Base-by-base conservation (phyloP, 2,329 filamentous ascomycete species). In the Paecilomyces dactylethromorphus region DNA sequence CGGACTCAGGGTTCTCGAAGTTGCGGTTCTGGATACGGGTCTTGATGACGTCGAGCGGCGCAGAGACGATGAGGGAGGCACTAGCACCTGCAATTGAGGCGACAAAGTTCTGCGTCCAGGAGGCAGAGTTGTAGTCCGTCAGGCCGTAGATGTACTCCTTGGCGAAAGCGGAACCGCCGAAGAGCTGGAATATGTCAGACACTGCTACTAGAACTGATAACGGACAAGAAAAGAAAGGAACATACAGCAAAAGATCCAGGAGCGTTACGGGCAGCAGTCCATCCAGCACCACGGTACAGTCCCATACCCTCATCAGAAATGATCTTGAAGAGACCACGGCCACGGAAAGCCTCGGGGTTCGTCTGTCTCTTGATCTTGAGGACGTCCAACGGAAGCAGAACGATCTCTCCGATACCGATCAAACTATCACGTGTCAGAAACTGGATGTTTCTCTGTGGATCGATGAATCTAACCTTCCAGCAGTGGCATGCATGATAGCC, bases 351-450 rank as follows among this genome's bases (percentile, higher is more conserved):
- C 73, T 97, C 94, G 49, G 94, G 94, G 82, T 99, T 99, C 66
- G 94, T 99, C 81, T 99, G 94, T 70, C 94, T 88, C 85, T 99
- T 99, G 81, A 99, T 99, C 85, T 99, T 99, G 63, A 99, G 85
- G 45, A 99, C 93, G 69, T 99, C 94, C 61, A 99, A 86, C 50
- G 94, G 94, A 49, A 99, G 85, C 31, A 99, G 85, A 60, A 99
- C 85, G 65, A 99, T 96, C 81, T 99, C 94, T 72, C 94, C 94
- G 69, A 99, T 96, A 69, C 94, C 94, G 71, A 99, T 95, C 70
- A 99, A 73, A 79, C 90, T 93, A 63, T 24, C 59, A 8, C 10
- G 13, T 6, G 26, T 62, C 33, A 66, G 63, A 26, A 11, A 56
- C 8, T 18, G 15, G n/a, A 7, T 7, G 15, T 45, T 45, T 45